A percentile compares a stretch with the other conserved stretches of the same genome.
phyloP scores from a whole-genome alignment of 2,329 filamentous ascomycete genomes.

The Coleophoma eucalyptorum region DNA sequence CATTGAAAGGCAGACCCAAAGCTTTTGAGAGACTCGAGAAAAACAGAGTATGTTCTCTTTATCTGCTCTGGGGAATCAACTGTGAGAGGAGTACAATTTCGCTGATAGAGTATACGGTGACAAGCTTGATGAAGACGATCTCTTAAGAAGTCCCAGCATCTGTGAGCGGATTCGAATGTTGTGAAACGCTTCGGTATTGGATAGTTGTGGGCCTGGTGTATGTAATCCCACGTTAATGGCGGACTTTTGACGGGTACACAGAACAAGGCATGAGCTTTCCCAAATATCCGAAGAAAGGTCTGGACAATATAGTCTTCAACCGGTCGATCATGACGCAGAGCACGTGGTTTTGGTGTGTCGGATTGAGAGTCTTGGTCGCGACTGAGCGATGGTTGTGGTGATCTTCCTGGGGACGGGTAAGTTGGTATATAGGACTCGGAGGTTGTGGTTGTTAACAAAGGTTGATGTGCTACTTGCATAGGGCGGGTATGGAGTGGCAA shows the following conservation, averaged over 20 bases:
- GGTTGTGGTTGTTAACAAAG: conserved; percentile 1
- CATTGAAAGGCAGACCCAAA: conserved; percentile 21
- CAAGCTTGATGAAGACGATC: conserved; percentile 23
- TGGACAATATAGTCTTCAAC: conserved; percentile 25
- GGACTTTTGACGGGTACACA: conserved; percentile 12
- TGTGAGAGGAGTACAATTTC: conserved; percentile 11
- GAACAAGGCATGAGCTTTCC: conserved; percentile 19
- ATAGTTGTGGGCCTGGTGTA: conserved; percentile 19
- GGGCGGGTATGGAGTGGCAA: neutral
- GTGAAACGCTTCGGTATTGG: conserved; percentile 20
- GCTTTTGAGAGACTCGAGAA: conserved; percentile 11
- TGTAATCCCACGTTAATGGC: conserved; percentile 21
- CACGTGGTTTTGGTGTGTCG: conserved; percentile 11
- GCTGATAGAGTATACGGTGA: conserved; percentile 18
- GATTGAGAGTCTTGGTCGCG: conserved; percentile 2
- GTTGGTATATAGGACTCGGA: neutral
- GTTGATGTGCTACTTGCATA: conserved; percentile 1
- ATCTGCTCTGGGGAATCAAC: conserved; percentile 8
- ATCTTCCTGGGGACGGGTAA: conserved; percentile 2
- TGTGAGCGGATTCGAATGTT: conserved; percentile 18
- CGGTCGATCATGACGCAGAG: conserved; percentile 17
- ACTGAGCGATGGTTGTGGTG: conserved; percentile 6
- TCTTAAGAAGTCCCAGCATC: conserved; percentile 25
- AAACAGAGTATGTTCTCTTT: conserved; percentile 9
- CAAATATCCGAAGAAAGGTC: conserved; percentile 21